phyloP scores from a whole-genome alignment of 192 early-diverging fungal genomes.

The Coemansia guatemalensis region DNA sequence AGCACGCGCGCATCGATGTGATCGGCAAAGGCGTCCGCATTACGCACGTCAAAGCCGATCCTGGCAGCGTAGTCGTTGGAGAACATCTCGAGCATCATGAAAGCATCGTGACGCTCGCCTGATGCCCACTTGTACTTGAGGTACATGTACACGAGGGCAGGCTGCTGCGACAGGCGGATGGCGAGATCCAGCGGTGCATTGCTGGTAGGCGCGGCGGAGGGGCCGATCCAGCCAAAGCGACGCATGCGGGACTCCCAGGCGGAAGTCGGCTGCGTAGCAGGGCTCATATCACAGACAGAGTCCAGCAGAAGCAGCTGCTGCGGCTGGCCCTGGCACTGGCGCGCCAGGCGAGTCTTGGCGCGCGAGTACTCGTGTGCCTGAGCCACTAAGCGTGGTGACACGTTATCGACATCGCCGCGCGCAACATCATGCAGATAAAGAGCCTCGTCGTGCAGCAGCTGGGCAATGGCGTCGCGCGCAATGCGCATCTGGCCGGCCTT shows the following conservation, averaged over 20 bases:
- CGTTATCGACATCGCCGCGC: conserved; percentile 17
- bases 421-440: conserved; percentile 27
- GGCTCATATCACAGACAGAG: background rate
- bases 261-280: background rate
- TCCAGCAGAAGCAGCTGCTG: background rate
- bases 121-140: conserved; percentile 66
- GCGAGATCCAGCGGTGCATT: conserved; percentile 22
- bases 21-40: conserved; percentile 30
- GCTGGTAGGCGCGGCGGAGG: background rate
- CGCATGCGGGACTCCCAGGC: conserved; percentile 22
- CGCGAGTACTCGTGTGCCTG: conserved; percentile 36
- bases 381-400: conserved; percentile 1
- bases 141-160: conserved; percentile 76
- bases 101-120: conserved; percentile 54
- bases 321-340: conserved; percentile 8
- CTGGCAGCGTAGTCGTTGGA: conserved; percentile 60
- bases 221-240: conserved; percentile 7
- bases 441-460: conserved; percentile 36
- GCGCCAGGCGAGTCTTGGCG: conserved; percentile 10
- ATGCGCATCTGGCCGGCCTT: conserved; percentile 70
- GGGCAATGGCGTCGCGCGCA: conserved; percentile 38
- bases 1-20: conserved; percentile 20
- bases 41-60: conserved; percentile 39
- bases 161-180: conserved; percentile 40
- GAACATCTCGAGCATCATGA: conserved; percentile 76